Evolutionary conservation across 1,139 yeast species (phyloP).

Genomic region (Pneumocystis wakefieldiae): DNA sequence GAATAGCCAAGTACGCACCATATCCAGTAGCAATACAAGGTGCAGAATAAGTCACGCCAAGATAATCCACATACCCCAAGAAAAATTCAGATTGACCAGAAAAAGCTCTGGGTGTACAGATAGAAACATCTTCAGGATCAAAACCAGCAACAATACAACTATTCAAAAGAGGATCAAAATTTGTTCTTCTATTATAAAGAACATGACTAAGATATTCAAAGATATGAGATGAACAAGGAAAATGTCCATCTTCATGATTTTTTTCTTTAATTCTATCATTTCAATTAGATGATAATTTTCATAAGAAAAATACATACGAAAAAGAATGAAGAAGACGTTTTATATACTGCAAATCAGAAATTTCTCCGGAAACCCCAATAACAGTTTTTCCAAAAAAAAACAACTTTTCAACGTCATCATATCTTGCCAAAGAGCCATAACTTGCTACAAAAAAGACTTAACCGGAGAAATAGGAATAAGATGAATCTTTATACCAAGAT

Average conservation of each 20-base stretch:
- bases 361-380: slow-evolving; percentile 90
- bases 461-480: not conserved
- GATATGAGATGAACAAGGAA: slow-evolving; percentile 68
- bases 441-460: slow-evolving; percentile 28
- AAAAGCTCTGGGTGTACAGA: slow-evolving; percentile 3
- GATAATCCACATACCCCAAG: slow-evolving; percentile 71
- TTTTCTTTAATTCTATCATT: slow-evolving; percentile 40
- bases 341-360: slow-evolving; percentile 81
- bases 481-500: slow-evolving; percentile 39
- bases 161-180: slow-evolving; percentile 95
- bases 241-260: slow-evolving; percentile 69
- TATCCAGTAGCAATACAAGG: slow-evolving; percentile 92
- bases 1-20: slow-evolving; percentile 88
- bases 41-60: slow-evolving; percentile 81
- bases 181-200: slow-evolving; percentile 73
- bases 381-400: slow-evolving; percentile 76
- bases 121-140: slow-evolving; percentile 29
- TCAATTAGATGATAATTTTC: slow-evolving; percentile 15
- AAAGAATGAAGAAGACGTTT: slow-evolving; percentile 63
- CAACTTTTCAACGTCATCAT: slow-evolving; percentile 71
- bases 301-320: slow-evolving; percentile 25
- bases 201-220: slow-evolving; percentile 77
- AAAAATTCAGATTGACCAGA: slow-evolving; percentile 23
- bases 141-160: slow-evolving; percentile 79
- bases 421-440: slow-evolving; percentile 83